Evolutionary conservation across 352 stramenopile species (phyloP).

Genomic region (Pythium monospermum): DNA sequence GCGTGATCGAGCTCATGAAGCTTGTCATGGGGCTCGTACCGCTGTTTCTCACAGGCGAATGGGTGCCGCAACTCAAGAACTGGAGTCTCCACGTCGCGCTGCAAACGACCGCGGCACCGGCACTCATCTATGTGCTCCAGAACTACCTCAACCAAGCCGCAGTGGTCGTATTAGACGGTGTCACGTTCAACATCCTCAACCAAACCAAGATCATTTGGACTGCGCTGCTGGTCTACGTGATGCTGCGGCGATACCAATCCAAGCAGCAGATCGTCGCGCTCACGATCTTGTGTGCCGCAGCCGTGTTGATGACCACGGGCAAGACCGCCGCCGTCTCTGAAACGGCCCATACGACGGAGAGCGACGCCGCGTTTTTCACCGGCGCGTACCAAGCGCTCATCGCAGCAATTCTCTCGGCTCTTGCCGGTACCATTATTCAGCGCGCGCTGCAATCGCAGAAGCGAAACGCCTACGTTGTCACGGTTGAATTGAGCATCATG

Average conservation of each 20-base stretch:
- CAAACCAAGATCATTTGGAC: conserved; percentile 90
- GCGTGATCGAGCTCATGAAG: conserved; percentile 74
- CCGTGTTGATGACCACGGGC: conserved; percentile 71
- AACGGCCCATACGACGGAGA: neutral
- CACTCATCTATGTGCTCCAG: conserved; percentile 81
- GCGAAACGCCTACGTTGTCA: conserved; percentile 75
- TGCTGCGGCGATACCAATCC: conserved; percentile 69
- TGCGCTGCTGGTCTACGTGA: conserved; percentile 71
- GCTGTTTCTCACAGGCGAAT: conserved; percentile 44
- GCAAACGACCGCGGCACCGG: conserved; percentile 58
- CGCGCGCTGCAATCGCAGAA: conserved; percentile 62
- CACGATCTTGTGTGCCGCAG: conserved; percentile 56
- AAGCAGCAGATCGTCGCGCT: conserved; percentile 64
- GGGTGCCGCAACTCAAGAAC: conserved; percentile 49
- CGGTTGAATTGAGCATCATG: conserved; percentile 71
- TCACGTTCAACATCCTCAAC: conserved; percentile 85
- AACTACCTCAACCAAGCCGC: conserved; percentile 81
- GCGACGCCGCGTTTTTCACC: conserved; percentile 51
- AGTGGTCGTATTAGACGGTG: conserved; percentile 67
- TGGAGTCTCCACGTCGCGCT: conserved; percentile 54
- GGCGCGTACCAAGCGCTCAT: conserved; percentile 72
- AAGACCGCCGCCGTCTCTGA: conserved; percentile 9
- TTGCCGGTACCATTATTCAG: conserved; percentile 78
- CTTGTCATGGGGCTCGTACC: conserved; percentile 56
- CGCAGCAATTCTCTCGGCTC: conserved; percentile 59